Conservation (phyloP, 2,329 filamentous ascomycete species). For the Colletotrichum sp. region DNA sequence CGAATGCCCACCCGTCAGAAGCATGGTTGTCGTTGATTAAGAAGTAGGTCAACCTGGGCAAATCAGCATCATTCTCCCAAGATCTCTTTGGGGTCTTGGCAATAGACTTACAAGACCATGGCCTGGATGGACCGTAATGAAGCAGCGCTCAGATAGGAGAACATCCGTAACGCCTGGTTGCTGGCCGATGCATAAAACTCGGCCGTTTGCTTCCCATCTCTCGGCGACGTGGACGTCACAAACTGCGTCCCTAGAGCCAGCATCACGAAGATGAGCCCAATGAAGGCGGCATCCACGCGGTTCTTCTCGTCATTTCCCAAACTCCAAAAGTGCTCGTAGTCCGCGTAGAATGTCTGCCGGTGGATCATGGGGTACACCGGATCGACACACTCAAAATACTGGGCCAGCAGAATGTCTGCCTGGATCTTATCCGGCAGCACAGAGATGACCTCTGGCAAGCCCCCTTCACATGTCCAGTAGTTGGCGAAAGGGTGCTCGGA, state of each 20-base stretch:
- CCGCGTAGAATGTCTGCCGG: constrained; percentile 75
- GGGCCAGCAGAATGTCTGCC: constrained; percentile 70
- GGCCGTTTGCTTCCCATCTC: constrained; percentile 74
- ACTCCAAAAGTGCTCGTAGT: constrained; percentile 81
- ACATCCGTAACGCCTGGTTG: constrained; percentile 77
- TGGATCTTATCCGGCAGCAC: constrained; percentile 79
- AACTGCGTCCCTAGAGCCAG: constrained; percentile 82
- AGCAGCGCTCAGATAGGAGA: constrained; percentile 77
- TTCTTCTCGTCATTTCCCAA: constrained; percentile 62
- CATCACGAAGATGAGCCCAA: constrained; percentile 78
- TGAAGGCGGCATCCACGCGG: constrained; percentile 68
- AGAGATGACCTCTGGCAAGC: constrained; percentile 75
- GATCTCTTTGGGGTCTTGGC: neutral
- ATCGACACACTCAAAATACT: constrained; percentile 76
- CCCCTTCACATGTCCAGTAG: constrained; percentile 83
- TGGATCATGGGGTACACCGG: constrained; percentile 84
- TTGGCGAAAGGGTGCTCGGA: constrained; percentile 82
- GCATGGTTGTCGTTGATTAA: constrained; percentile 87
- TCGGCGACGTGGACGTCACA: constrained; percentile 61
- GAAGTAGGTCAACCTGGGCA: constrained; percentile 70
- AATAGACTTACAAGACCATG: constrained; percentile 67
- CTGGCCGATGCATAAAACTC: constrained; percentile 84
- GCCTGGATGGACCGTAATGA: constrained; percentile 77
- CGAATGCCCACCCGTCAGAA: constrained; percentile 83
- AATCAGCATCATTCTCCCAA: neutral